Conservation (phyloP, 495 filamentous ascomycete genomes). For the Trichocladium uniseriatum region DNA sequence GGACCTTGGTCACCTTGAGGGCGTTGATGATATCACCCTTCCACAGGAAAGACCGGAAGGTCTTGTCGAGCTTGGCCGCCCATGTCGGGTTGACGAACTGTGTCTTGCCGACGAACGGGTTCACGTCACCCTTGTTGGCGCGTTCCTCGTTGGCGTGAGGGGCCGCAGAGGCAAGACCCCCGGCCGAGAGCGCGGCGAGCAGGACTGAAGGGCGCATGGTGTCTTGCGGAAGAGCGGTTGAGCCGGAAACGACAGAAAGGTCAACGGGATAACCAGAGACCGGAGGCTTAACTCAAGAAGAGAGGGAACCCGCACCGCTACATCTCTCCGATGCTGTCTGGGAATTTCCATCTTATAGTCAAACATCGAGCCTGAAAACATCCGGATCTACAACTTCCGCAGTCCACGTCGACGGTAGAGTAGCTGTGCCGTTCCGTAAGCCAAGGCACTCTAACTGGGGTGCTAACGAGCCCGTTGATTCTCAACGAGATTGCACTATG, state of each 20-base stretch:
- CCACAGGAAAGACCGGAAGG: slow-evolving; percentile 37
- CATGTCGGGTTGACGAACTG: slow-evolving; percentile 48
- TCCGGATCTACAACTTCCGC: too few relatives aligned
- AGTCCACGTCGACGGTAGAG: too few relatives aligned
- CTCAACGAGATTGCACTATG: slow-evolving; percentile 3
- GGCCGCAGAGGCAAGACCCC: slow-evolving; percentile 9
- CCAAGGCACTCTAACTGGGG: too few relatives aligned
- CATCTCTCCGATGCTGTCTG: too few relatives aligned
- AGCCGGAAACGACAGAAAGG: too few relatives aligned
- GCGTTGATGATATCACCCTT: slow-evolving; percentile 30
- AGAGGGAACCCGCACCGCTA: too few relatives aligned
- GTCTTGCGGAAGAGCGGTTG: not conserved
- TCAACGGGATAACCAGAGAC: too few relatives aligned
- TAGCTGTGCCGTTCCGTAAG: too few relatives aligned
- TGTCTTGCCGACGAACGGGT: slow-evolving; percentile 45
- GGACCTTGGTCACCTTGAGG: slow-evolving; percentile 10
- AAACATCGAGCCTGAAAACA: too few relatives aligned
- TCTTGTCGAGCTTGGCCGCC: slow-evolving; percentile 39
- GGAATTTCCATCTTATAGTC: too few relatives aligned
- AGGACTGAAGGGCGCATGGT: slow-evolving; percentile 13
- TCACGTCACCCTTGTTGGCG: slow-evolving; percentile 11
- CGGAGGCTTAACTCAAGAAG: too few relatives aligned
- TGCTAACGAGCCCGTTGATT: too few relatives aligned
- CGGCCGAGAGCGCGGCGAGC: slow-evolving; percentile 14
- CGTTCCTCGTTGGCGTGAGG: slow-evolving; percentile 1